phyloP scores from a whole-genome alignment of 2,329 filamentous ascomycete genomes.

The Pezicula carpinea region DNA sequence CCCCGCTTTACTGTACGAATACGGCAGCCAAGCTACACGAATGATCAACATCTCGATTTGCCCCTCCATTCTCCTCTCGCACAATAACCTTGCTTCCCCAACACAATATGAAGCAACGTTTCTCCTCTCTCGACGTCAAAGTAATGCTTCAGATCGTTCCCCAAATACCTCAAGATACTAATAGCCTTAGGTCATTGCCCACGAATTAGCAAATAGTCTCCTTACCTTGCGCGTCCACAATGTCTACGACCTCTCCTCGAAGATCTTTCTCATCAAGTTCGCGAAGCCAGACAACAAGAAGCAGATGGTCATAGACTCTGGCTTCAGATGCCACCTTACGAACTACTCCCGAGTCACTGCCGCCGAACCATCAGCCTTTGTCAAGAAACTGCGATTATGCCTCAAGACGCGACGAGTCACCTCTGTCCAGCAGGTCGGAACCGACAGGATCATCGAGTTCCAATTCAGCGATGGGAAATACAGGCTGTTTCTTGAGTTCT shows the following conservation, averaged over 20 bases:
- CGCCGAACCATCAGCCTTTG: constrained; percentile 78
- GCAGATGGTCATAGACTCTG: constrained; percentile 88
- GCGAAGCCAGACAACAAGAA: constrained; percentile 84
- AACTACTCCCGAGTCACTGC: constrained; percentile 85
- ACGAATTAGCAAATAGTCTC: constrained; percentile 79
- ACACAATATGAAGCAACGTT: constrained; percentile 66
- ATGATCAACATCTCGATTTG: constrained; percentile 3
- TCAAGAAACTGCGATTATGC: constrained; percentile 78
- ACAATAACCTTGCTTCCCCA: constrained; percentile 2
- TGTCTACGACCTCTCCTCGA: constrained; percentile 92
- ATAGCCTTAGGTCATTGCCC: constrained; percentile 71
- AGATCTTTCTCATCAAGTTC: constrained; percentile 94
- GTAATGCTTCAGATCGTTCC: constrained; percentile 30
- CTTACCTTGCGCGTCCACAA: constrained; percentile 81
- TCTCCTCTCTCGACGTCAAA: constrained; percentile 75
- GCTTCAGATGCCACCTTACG: constrained; percentile 93
- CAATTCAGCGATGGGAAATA: constrained; percentile 90
- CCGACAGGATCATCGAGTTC: constrained; percentile 88
- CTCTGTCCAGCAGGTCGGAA: constrained; percentile 77
- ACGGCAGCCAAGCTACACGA: not conserved
- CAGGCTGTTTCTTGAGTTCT: constrained; percentile 88
- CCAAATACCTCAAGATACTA: not conserved
- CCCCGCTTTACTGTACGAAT: too few species aligned
- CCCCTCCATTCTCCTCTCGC: constrained; percentile 11
- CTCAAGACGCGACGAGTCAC: constrained; percentile 85